Percentiles rank a stretch among this genome's conserved stretches.
phyloP scores from a whole-genome alignment of 2,329 filamentous ascomycete genomes.

The Rugonectria rugulosa region DNA sequence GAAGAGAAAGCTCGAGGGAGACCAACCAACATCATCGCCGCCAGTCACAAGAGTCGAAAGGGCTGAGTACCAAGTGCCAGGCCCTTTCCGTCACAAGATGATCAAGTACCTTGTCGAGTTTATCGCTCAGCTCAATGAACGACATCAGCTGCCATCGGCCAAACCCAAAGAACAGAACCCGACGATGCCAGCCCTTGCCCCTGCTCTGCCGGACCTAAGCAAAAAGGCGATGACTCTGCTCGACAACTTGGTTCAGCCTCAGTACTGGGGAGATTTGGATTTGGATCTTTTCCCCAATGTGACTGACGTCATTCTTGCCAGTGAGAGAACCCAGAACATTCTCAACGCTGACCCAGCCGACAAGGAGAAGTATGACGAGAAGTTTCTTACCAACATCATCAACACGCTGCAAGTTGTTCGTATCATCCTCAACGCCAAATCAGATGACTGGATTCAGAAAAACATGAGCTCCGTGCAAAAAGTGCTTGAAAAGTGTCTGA shows the following conservation, averaged over 20 bases:
- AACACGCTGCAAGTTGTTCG: constrained; percentile 94
- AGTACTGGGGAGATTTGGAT: constrained; percentile 91
- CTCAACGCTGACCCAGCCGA: constrained; percentile 67
- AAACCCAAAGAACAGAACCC: constrained; percentile 65
- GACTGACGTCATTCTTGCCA: constrained; percentile 83
- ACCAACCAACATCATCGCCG: constrained; percentile 61
- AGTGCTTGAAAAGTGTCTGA: constrained; percentile 86
- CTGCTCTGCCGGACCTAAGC: constrained; percentile 77
- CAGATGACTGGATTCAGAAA: constrained; percentile 88
- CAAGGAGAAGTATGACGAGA: constrained; percentile 80
- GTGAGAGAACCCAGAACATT: constrained; percentile 74
- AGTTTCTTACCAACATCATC: constrained; percentile 86
- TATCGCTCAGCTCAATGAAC: constrained; percentile 87
- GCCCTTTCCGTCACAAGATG: constrained; percentile 76
- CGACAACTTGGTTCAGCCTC: constrained; percentile 82
- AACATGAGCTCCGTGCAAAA: constrained; percentile 83
- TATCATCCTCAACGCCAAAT: constrained; percentile 85
- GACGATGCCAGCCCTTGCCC: constrained; percentile 54
- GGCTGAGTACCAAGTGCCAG: constrained; percentile 73
- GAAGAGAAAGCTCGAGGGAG: constrained; percentile 81
- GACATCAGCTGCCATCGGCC: constrained; percentile 78
- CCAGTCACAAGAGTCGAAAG: constrained; percentile 61
- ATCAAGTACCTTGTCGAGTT: constrained; percentile 96
- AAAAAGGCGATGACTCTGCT: constrained; percentile 85
- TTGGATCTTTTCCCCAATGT: constrained; percentile 91